These are phyloP conservation scores for Trypanosoma brucei DNA, from an alignment of 208 protist species.

Conservation along the genomic window DNA sequence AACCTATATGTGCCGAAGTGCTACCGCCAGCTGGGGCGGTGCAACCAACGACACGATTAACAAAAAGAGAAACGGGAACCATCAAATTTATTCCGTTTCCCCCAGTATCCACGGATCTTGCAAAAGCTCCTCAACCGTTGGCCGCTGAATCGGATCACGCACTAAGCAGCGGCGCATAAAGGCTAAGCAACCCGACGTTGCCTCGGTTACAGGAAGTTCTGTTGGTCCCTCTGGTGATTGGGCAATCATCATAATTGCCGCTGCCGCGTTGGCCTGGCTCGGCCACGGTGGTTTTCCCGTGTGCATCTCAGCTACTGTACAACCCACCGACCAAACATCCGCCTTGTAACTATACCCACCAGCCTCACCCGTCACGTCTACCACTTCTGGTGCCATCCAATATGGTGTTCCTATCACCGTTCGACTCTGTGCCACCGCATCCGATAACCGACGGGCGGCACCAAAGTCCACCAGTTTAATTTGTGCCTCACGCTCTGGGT, in stretches of 20 bases:
- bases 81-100: slow-evolving; percentile 43
- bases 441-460: slow-evolving; percentile 70
- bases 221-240: slow-evolving; percentile 64
- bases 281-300: slow-evolving; percentile 91
- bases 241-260: slow-evolving; percentile 90
- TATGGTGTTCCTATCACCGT: slow-evolving; percentile 92
- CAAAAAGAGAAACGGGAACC: not conserved
- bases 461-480: slow-evolving; percentile 92
- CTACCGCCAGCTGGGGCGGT: not conserved
- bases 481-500: slow-evolving; percentile 50
- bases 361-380: slow-evolving; percentile 51
- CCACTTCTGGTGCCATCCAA: slow-evolving; percentile 92
- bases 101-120: slow-evolving; percentile 83
- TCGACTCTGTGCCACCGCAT: slow-evolving; percentile 79
- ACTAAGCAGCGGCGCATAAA: slow-evolving; percentile 86
- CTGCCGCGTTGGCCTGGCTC: slow-evolving; percentile 63
- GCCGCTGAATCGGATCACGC: slow-evolving; percentile 65
- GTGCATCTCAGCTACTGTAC: slow-evolving; percentile 91
- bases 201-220: slow-evolving; percentile 77
- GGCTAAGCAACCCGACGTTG: slow-evolving; percentile 68
- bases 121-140: slow-evolving; percentile 82
- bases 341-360: slow-evolving; percentile 88
- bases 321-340: slow-evolving; percentile 92
- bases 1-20: too few species aligned
- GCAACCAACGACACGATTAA: not conserved